Base-by-base conservation (phyloP, 1,284 basidiomycete species). In the Lentinus polychrous region DNA sequence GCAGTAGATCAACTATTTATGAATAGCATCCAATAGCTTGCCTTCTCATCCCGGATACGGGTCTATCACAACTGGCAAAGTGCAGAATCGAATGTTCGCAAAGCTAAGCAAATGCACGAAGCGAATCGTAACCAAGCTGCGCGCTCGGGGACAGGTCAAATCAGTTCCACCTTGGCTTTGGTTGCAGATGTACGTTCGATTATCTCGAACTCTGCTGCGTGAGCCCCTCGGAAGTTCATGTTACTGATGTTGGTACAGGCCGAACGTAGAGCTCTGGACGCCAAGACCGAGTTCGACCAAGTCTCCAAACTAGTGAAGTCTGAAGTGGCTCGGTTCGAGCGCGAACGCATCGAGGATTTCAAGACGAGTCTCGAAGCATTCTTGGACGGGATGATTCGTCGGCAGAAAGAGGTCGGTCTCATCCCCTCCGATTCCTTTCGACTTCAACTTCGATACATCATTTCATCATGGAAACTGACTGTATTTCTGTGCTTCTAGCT, bases 241-340 rank as follows among this genome's bases (percentile, higher is more conserved):
- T 56, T 18, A 48, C 38, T 15, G 17, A 32, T 23, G n/a, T 14
- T n/a, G 17, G 6, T 40, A 27, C 42, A 92, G 93, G 85, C 88
- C 1, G 94, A 97, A 65, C 75, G 91, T 48, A 79, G 83, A 27
- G 83, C 86, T 2, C 67, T 88, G 41, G 91, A 94, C 44, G 76
- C 86, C 0, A 87, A 88, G 58, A 79, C 83, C 46, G 91, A 96
- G 54, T 99, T 91, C 61, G 93, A 97, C 40, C 79, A 86, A 24
- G 86, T 90, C 5, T 88, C 91, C 23, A 84, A 84, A 55, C 71
- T 96, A 22, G 86, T 94, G 60, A 98, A 98, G 68, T 70, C 77
- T 3, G 96, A 99, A 69, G 84, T 96, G 59, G 83, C 82, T n/a
- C 74, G 94, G 31, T 97, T 99, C 62, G 95, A 99, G 68, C 78